Evolutionary conservation across 768 basidiomycete species (phyloP), one percentile per base, ranked within the genome.

Genomic region (Daedalea quercina): DNA sequence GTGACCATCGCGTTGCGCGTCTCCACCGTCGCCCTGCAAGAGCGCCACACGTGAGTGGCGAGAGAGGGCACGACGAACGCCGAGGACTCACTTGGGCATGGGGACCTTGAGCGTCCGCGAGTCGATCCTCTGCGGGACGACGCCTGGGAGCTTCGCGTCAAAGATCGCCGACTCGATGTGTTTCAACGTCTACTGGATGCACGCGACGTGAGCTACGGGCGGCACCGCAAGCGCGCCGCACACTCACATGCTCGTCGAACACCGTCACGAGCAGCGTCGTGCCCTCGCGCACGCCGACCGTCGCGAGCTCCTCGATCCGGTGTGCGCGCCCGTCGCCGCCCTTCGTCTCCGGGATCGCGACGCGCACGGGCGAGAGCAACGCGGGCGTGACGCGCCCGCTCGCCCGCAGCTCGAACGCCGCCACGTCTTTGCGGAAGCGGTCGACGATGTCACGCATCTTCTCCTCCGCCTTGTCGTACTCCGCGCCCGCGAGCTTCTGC

Each of bases 231-330:
- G 35, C 50, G 17, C 43, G 24, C 46, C 8, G 24, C 37, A 28
- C 17, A 69, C 81, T 72, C 65, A 92, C 90, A 63, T 80, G 71
- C 64, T 89, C 85, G 50, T 92, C 85, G 60, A 89, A 91, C 26
- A 89, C 73, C 3, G 87, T 89, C 11, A 93, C 74, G 23, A 92
- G 57, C 52, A 93, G 69, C 50, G 78, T 76, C 6, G 85, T 78
- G 0, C 90, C 90, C 49, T 93, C 87, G 55, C 84, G 74, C 35
- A 93, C 81, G 8, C 90, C 90, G 19, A 93, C 79, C 0, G 90
- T 90, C 1, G 90, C 85, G 23, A 92, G 63, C 50, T 90, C 85
- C 40, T 90, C 83, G 34, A 93, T 66, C 35, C 57, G 59, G 28
- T 52, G 54, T n/a, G 56, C 54, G 2, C 53, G 17, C 11, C 49